A percentile compares a stretch with the other conserved stretches of the same genome.
Evolutionary conservation across 2,329 filamentous ascomycete species (phyloP).

Genomic region (Hypoxylon sp.): DNA sequence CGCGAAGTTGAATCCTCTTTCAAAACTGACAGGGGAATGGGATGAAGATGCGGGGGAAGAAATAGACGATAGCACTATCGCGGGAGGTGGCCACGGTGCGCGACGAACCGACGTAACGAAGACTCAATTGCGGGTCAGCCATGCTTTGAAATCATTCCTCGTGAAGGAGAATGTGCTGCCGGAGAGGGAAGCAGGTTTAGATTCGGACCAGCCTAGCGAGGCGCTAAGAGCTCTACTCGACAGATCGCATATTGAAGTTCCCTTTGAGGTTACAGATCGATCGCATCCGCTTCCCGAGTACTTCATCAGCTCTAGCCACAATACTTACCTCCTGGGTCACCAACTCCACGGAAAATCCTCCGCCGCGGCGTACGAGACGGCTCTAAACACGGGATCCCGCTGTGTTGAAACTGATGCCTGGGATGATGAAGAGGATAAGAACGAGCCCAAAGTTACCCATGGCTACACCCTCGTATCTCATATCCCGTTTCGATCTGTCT

Average conservation of each 20-base stretch:
- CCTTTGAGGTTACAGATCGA: conserved; percentile 62
- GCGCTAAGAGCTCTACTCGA: conserved; percentile 62
- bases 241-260: conserved; percentile 66
- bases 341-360: conserved; percentile 72
- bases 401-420: conserved; percentile 80
- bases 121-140: conserved; percentile 66
- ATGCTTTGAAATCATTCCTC: conserved; percentile 64
- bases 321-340: conserved; percentile 75
- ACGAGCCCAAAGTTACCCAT: conserved; percentile 75
- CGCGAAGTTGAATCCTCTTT: conserved; percentile 53
- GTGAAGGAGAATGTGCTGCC: conserved; percentile 60
- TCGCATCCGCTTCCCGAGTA: conserved; percentile 72
- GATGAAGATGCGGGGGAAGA: conserved; percentile 63
- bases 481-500: conserved; percentile 70
- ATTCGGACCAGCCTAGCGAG: conserved; percentile 53
- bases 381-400: conserved; percentile 68
- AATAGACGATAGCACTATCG: conserved; percentile 60
- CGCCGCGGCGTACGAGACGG: conserved; percentile 69
- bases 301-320: conserved; percentile 77
- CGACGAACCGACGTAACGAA: conserved; percentile 57
- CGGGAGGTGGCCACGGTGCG: conserved; percentile 67
- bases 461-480: conserved; percentile 74
- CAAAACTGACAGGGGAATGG: conserved; percentile 46
- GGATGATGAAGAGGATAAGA: conserved; percentile 67
- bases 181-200: conserved; percentile 56